A percentile compares a stretch with the other conserved stretches of the same genome.
These are phyloP conservation scores for Talaromyces sp. DNA, from an alignment of 2,329 filamentous ascomycete genomes.

Conservation along the genomic window DNA sequence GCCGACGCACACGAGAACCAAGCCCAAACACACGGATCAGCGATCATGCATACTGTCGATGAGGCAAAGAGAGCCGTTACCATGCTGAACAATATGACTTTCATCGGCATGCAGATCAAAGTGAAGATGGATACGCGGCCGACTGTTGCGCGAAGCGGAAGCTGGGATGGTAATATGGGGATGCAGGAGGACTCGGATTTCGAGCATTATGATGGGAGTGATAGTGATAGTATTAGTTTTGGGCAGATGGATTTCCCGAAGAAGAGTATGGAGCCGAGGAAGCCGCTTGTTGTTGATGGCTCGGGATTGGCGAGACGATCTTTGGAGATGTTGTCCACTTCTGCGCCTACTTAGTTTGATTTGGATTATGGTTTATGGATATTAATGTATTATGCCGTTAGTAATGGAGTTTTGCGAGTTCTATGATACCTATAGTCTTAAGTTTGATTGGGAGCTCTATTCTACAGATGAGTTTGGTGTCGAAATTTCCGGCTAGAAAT, in stretches of 20 bases:
- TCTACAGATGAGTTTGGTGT: no score
- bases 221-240: neutral
- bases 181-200: conserved; percentile 5
- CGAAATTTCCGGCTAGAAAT: no score
- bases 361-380: neutral
- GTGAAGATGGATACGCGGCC: conserved; percentile 35
- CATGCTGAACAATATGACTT: conserved; percentile 36
- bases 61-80: conserved; percentile 39
- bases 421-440: no score
- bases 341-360: conserved; percentile 15
- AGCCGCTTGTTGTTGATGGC: conserved; percentile 27
- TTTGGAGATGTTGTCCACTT: conserved; percentile 18
- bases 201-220: neutral
- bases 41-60: conserved; percentile 36
- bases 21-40: conserved; percentile 28
- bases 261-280: neutral
- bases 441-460: no score
- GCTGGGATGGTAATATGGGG: conserved; percentile 14
- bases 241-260: neutral
- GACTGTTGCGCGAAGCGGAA: conserved; percentile 13
- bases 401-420: neutral
- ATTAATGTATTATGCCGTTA: conserved; percentile 16
- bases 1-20: conserved; percentile 24
- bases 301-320: conserved; percentile 22
- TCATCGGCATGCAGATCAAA: conserved; percentile 37